Evolutionary conservation across 2,329 filamentous ascomycete genomes (phyloP).

Genomic region (Rhynchosporium graminicola): DNA sequence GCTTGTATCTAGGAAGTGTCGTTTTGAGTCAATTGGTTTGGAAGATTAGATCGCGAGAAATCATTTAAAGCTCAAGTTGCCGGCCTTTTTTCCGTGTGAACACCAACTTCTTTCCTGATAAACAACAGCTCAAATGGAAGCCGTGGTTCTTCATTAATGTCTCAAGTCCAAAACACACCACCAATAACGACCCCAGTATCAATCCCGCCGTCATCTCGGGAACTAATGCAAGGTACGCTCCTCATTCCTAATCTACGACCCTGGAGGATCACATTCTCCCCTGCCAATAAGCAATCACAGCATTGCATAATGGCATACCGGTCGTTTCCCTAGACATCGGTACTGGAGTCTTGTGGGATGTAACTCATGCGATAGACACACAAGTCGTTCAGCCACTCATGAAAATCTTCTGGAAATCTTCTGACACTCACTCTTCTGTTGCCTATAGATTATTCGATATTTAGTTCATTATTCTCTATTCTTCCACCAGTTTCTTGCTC

Average conservation of each 20-base stretch:
- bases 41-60: no score
- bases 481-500: background rate
- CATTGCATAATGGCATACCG: slow-evolving; percentile 9
- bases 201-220: background rate
- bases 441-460: background rate
- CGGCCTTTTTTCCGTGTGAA: no score
- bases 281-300: background rate
- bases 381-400: background rate
- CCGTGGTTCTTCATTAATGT: background rate
- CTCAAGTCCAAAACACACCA: background rate
- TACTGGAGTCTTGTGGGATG: background rate
- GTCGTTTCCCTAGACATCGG: background rate
- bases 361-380: slow-evolving; percentile 17
- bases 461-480: background rate
- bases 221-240: slow-evolving; percentile 12
- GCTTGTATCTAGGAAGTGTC: background rate
- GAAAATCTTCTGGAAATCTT: slow-evolving; percentile 13
- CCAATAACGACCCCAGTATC: background rate
- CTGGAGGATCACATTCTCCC: slow-evolving; percentile 8
- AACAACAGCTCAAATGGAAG: background rate
- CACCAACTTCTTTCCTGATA: background rate
- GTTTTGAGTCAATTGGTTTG: no score
- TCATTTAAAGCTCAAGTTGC: no score
- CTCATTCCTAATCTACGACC: background rate
- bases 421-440: background rate